Evolutionary conservation across 2,329 filamentous ascomycete genomes (phyloP).

Genomic region (Epichloe brachyelytri): DNA sequence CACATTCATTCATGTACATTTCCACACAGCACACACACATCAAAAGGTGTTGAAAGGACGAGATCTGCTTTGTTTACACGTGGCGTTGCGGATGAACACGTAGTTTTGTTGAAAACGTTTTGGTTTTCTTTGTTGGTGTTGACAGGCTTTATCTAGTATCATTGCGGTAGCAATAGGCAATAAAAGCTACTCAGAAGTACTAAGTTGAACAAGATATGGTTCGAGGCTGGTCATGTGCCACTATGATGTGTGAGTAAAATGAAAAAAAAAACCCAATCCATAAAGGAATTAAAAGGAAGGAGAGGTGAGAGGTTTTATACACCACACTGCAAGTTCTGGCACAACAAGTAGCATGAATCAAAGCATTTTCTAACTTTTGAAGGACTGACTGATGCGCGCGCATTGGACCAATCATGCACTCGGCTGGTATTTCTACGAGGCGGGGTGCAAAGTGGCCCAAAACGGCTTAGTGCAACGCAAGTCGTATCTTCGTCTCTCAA

Average conservation of each 20-base stretch:
- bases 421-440: neutral
- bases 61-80: constrained; percentile 12
- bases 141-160: constrained; percentile 8
- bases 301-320: too few relatives aligned
- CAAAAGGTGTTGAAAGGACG: constrained; percentile 31
- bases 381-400: too few relatives aligned
- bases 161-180: constrained; percentile 16
- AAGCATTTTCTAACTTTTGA: too few relatives aligned
- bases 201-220: neutral
- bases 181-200: constrained; percentile 5
- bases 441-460: neutral
- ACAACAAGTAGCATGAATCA: too few relatives aligned
- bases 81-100: constrained; percentile 15
- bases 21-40: constrained; percentile 30
- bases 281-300: too few relatives aligned
- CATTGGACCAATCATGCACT: neutral
- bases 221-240: too few relatives aligned
- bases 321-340: too few relatives aligned
- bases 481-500: constrained; percentile 2
- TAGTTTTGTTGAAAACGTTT: constrained; percentile 5
- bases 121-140: constrained; percentile 17
- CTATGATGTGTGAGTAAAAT: too few relatives aligned
- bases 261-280: too few relatives aligned
- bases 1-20: constrained; percentile 26
- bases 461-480: constrained; percentile 6